Evolutionary conservation across 345 rosid species (phyloP), one percentile per base, ranked within the genome.

Genomic region (Eucalyptus shirleyi): DNA sequence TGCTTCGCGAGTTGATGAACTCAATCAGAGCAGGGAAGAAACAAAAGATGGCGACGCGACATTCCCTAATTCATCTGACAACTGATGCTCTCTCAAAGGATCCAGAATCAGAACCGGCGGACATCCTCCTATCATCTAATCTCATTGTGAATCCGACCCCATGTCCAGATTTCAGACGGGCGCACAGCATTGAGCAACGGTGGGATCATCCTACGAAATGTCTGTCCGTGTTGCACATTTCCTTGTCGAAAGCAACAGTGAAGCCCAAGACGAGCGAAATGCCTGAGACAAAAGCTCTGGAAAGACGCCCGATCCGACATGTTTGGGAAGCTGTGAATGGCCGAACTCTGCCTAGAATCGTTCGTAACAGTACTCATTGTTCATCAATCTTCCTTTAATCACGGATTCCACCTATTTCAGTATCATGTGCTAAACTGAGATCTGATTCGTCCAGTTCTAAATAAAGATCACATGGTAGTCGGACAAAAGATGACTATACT

Each of bases 101-200:
- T 60, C 92, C 95, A 51, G 42, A 67, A 67, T 67, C 80, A 67
- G 97, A 93, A 59, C 96, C 99, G 6, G 65, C 92, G 28, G 96
- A 97, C 90, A 93, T 96, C 87, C 91, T 96, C 87, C 97, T 96
- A 23, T 96, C 96, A 0, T 95, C 96, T 47, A 91, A 87, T 90
- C 89, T 95, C 90, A 95, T 91, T 0, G 89, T 93, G 9, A 95
- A 96, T 90, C 24, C 47, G 88, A 90, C 88, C 11, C 92, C 94
- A 50, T 86, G 13, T 32, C 81, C 81, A 17, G 24, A 32, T 69
- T 32, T 17, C 42, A 69, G 42, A 32, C 42, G 42, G 42, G 24
- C 42, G 42, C 42, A 17, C 81, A 10, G 42, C 81, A 32, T 32
- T 69, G 81, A 69, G 81, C 42, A 17, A 32, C 17, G 81, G 23